Base-by-base conservation (phyloP, 257 asterid genomes). In the Handroanthus guayacan region DNA sequence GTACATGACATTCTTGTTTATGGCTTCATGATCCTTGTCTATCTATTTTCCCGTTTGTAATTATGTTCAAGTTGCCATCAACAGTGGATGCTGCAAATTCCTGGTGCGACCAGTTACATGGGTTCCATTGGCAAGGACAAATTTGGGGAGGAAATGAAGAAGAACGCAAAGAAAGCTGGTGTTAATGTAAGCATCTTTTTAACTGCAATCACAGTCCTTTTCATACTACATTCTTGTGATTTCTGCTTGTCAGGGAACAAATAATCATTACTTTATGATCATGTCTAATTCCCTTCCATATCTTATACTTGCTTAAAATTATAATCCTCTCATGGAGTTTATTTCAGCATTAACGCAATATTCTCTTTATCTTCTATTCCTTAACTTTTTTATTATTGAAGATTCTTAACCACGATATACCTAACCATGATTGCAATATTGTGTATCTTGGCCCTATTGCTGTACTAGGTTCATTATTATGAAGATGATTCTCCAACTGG, bases 401-500 rank as follows among this genome's bases (percentile, higher is more conserved):
- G 58, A 60, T 68, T 62, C 64, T 34, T 68, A 12, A 6, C 44
- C 44, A 31, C 54, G 3, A 14, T 16, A 6, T 18, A 4, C 18
- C 13, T 47, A 67, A 17, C 39, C 25, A 8, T 61, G 16, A 37
- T 65, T 50, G 6, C 44, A 54, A 74, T 34, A 74, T 63, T 5
- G 12, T 56, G 37, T 51, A 50, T 57, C 55, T 34, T 62, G n/a
- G 71, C 69, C 80, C 63, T 69, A 3, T 76, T 79, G 54, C 57
- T 48, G 52, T 36, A 38, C 63, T 75, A 95, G 97, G 98, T 90
- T 85, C 95, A 90, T 77, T 95, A 93, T 78, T 83, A 86, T 61
- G 99, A 91, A 84, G 98, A 95, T 44, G 97, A 93, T 45, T 56
- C 95, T 74, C 90, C 97, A 57, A 95, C 98, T 11, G 99, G 99